Evolutionary conservation across 2,329 filamentous ascomycete genomes (phyloP).

Genomic region (Scleromitrula shiraiana): DNA sequence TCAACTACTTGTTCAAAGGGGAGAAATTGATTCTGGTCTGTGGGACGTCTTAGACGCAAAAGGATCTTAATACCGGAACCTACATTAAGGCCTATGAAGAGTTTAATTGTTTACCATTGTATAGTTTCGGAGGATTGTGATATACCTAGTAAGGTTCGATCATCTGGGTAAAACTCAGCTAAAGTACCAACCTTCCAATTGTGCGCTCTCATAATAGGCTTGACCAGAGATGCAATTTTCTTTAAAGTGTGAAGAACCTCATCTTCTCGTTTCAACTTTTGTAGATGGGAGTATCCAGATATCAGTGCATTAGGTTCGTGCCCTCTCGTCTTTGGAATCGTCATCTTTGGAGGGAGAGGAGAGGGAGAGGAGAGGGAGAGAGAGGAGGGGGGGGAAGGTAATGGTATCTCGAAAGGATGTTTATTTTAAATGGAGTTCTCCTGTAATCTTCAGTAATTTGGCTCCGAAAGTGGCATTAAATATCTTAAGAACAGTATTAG

Average conservation of each 20-base stretch:
- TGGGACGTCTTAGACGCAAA: constrained; percentile 69
- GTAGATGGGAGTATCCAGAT: constrained; percentile 44
- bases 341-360: too few species aligned
- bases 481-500: neutral
- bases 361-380: too few species aligned
- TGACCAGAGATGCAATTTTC: constrained; percentile 80
- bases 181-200: constrained; percentile 73
- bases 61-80: constrained; percentile 73
- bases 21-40: constrained; percentile 69
- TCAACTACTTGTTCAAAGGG: constrained; percentile 74
- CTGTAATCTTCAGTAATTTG: too few species aligned
- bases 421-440: too few species aligned
- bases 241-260: constrained; percentile 55
- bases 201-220: constrained; percentile 87
- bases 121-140: neutral
- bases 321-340: too few species aligned
- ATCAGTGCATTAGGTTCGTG: constrained; percentile 39
- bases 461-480: too few species aligned
- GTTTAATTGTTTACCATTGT: neutral
- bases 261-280: constrained; percentile 38
- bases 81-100: constrained; percentile 59
- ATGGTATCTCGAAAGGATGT: neutral
- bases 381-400: too few species aligned
- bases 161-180: constrained; percentile 75
- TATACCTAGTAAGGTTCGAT: constrained; percentile 63